These are phyloP conservation scores for Pseudocercospora musae DNA, from an alignment of 2,329 filamentous ascomycete species.

Conservation along the genomic window DNA sequence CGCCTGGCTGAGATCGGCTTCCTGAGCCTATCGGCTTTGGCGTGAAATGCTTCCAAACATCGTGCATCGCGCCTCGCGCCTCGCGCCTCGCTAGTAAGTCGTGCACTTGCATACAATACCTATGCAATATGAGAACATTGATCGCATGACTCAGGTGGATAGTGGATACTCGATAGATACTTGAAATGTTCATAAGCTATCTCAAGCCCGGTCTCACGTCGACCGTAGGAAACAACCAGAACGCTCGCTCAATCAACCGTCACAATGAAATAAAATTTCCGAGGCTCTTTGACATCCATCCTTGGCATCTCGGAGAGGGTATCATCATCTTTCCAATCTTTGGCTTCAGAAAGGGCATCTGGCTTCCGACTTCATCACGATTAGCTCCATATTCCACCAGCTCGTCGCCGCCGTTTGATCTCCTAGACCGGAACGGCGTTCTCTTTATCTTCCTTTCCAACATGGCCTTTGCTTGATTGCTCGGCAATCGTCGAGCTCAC, in stretches of 20 bases:
- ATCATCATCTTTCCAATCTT: conserved; percentile 5
- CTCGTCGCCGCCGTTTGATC: neutral
- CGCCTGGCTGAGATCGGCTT: neutral
- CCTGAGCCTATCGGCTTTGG: neutral
- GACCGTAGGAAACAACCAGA: neutral
- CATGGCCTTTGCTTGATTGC: conserved; percentile 5
- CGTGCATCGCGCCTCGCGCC: too few species aligned
- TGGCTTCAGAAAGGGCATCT: neutral
- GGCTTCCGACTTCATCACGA: neutral
- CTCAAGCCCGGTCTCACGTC: neutral
- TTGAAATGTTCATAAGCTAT: neutral
- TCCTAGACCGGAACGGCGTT: conserved; percentile 16
- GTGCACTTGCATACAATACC: too few species aligned
- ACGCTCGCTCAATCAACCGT: neutral
- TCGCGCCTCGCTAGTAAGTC: too few species aligned
- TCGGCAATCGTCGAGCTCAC: neutral
- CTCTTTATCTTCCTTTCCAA: conserved; percentile 12
- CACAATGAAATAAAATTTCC: neutral
- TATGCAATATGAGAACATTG: neutral
- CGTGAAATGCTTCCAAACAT: neutral
- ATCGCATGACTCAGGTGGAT: too few species aligned
- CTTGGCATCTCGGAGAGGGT: neutral
- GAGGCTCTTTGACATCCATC: neutral
- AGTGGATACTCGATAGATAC: neutral
- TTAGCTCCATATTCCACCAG: neutral